Conservation (phyloP, 1,284 basidiomycete genomes). For the Rhodotorula sp. region DNA sequence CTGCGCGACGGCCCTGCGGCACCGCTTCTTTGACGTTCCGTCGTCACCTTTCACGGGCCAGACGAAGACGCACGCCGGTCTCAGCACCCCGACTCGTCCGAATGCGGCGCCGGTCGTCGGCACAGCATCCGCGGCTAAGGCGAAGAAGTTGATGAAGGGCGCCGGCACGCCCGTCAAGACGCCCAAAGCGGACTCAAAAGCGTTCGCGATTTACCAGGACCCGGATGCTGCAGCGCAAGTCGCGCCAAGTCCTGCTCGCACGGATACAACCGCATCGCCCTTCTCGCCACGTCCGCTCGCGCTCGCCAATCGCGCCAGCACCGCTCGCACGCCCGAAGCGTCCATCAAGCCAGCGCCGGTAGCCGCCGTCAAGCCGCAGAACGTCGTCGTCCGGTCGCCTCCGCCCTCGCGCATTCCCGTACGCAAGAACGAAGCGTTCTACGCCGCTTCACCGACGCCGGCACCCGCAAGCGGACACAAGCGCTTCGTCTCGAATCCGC, state of each 20-base stretch:
- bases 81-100: neutral
- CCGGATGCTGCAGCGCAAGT: too few relatives aligned
- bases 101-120: neutral
- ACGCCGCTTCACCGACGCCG: constrained; percentile 3
- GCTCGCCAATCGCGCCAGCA: neutral
- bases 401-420: constrained; percentile 28
- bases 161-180: neutral
- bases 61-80: neutral
- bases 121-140: neutral
- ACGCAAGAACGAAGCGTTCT: constrained; percentile 4
- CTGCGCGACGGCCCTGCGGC: constrained; percentile 64
- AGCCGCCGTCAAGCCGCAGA: neutral
- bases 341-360: neutral
- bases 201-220: constrained; percentile 6
- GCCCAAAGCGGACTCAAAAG: neutral
- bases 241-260: neutral
- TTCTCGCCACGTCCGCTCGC: constrained; percentile 1
- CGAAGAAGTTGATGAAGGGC: neutral
- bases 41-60: neutral
- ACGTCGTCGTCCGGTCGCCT: neutral
- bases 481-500: constrained; percentile 16
- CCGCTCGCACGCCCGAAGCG: neutral
- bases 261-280: neutral
- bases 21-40: constrained; percentile 63
- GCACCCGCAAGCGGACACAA: neutral